phyloP scores from a whole-genome alignment of 148 eudicot genomes.

The Rheum nobile region DNA sequence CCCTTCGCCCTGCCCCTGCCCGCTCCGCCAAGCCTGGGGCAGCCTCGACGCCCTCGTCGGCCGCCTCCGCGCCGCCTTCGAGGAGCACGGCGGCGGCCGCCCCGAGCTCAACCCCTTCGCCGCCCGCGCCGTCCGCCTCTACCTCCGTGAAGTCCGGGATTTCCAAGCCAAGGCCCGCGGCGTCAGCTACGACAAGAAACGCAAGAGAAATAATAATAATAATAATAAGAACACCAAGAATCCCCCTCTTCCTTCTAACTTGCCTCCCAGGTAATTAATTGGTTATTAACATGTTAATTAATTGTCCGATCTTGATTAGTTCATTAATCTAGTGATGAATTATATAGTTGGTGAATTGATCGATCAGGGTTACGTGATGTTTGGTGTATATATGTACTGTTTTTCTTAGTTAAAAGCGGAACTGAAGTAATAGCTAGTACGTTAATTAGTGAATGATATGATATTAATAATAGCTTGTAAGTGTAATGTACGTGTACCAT shows the following conservation, averaged over 20 bases:
- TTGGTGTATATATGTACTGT: no score
- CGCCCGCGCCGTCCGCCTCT: slow-evolving; percentile 28
- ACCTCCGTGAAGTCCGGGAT: slow-evolving; percentile 26
- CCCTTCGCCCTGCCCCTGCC: slow-evolving; percentile 25
- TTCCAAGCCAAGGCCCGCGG: slow-evolving; percentile 32
- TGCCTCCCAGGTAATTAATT: background rate
- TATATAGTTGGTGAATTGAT: no score
- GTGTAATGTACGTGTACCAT: no score
- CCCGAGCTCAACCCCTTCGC: slow-evolving; percentile 28
- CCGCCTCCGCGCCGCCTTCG: slow-evolving; percentile 10
- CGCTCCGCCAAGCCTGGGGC: slow-evolving; percentile 30
- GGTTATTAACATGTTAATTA: no score
- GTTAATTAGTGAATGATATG: no score
- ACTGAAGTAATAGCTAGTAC: no score
- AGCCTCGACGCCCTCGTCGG: slow-evolving; percentile 28
- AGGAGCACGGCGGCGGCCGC: slow-evolving; percentile 18
- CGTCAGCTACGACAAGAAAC: slow-evolving; percentile 24
- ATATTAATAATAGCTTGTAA: no score
- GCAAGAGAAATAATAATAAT: slow-evolving; percentile 9
- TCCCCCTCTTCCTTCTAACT: background rate
- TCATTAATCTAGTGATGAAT: no score
- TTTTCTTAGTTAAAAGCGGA: no score
- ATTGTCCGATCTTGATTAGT: no score
- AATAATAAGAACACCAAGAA: background rate
- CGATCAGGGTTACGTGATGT: no score